Conservation (phyloP, 2,329 filamentous ascomycete genomes). For the Talaromyces atroroseus region DNA sequence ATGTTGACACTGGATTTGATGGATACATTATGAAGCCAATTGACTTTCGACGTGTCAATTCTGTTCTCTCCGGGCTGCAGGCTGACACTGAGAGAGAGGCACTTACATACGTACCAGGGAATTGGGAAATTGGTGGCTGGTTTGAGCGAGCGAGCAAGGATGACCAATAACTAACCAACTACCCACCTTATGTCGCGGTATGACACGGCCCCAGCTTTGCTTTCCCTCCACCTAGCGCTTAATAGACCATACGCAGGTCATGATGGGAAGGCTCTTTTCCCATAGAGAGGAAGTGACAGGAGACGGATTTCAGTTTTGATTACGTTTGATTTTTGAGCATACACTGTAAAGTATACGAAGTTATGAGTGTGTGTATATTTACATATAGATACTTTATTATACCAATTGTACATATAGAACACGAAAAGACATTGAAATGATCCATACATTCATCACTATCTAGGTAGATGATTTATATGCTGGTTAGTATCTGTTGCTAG, state of each 20-base stretch:
- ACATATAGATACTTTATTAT: conserved; percentile 7
- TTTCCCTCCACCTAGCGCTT: too few relatives aligned
- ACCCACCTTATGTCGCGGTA: background rate
- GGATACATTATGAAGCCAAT: conserved; percentile 89
- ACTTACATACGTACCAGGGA: conserved; percentile 64
- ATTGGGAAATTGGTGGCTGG: conserved; percentile 87
- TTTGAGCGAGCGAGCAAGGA: conserved; percentile 44
- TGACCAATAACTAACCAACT: background rate
- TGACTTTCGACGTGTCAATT: conserved; percentile 68
- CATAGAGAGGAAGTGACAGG: background rate
- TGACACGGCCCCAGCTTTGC: too few relatives aligned
- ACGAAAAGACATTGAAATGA: background rate
- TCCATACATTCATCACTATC: too few relatives aligned
- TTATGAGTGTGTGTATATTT: conserved; percentile 11
- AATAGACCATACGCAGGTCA: too few relatives aligned
- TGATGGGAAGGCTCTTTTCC: background rate
- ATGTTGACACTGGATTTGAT: conserved; percentile 75
- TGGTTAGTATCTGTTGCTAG: too few relatives aligned
- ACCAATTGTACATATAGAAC: conserved; percentile 13
- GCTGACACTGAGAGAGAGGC: conserved; percentile 53
- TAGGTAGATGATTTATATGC: too few relatives aligned
- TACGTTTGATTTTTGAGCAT: background rate
- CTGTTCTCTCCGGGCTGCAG: conserved; percentile 64
- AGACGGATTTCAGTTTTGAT: background rate
- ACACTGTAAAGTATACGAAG: conserved; percentile 15